A percentile compares a stretch with the other conserved stretches of the same genome.
These are phyloP conservation scores for Didymella arachidicola DNA, from an alignment of 2,329 filamentous ascomycete species.

Conservation along the genomic window DNA sequence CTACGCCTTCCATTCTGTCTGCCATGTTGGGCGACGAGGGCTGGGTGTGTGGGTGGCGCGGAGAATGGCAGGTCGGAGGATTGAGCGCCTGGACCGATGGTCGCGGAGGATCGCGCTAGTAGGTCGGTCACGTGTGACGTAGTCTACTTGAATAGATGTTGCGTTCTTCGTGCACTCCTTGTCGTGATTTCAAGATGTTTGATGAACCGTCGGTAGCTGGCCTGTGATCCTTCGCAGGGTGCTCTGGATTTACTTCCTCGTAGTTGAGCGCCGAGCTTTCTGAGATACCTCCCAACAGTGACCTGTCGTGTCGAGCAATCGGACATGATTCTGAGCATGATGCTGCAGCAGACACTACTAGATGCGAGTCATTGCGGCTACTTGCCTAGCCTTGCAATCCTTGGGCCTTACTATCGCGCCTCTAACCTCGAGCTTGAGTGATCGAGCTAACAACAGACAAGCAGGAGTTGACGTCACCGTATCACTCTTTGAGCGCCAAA, in stretches of 20 bases:
- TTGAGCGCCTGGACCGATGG: conserved; percentile 2
- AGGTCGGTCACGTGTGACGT: conserved; percentile 6
- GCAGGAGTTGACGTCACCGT: conserved; percentile 4
- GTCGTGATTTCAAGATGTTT: too few relatives aligned
- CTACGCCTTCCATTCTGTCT: conserved; percentile 49
- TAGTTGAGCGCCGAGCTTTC: not conserved
- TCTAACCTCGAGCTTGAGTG: not conserved
- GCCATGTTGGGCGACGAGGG: conserved; percentile 32
- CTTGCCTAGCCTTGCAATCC: not conserved
- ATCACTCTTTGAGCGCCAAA: not conserved
- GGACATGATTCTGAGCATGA: not conserved
- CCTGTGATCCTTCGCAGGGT: too few relatives aligned
- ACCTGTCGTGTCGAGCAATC: not conserved
- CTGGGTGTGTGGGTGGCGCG: not conserved
- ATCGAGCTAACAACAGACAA: conserved; percentile 6
- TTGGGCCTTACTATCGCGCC: not conserved
- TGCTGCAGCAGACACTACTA: not conserved
- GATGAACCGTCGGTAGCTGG: too few relatives aligned
- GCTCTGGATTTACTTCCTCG: too few relatives aligned
- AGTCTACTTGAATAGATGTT: not conserved
- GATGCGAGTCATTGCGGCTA: too few relatives aligned
- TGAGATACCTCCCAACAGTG: not conserved
- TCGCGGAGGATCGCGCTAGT: conserved; percentile 8
- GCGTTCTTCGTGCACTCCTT: not conserved
- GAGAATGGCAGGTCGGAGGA: conserved; percentile 1